These are phyloP conservation scores for Selaginella moellendorffii DNA, from an alignment of 75 land plant species.

Conservation along the genomic window DNA sequence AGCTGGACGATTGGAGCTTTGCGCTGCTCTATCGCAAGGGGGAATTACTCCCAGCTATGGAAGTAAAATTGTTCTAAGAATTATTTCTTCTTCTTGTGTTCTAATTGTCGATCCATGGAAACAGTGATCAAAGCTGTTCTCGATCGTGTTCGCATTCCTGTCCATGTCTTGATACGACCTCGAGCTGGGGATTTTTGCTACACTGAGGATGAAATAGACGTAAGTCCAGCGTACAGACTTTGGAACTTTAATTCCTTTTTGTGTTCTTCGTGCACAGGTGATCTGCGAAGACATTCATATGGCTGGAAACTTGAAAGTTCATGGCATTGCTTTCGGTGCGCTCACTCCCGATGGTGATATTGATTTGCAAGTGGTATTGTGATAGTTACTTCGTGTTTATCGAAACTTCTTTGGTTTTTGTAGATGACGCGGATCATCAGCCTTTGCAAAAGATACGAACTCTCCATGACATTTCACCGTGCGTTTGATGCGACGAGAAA, in stretches of 20 bases:
- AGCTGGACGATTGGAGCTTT: constrained; percentile 14
- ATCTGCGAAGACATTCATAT: constrained; percentile 1
- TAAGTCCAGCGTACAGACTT: no score
- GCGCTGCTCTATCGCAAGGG: not conserved
- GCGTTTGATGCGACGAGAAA: constrained; percentile 11
- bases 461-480: constrained; percentile 12
- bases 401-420: not conserved
- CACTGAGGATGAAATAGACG: constrained; percentile 4
- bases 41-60: constrained; percentile 18
- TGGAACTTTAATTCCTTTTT: no score
- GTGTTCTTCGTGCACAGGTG: not conserved
- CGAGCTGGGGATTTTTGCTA: constrained; percentile 16
- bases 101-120: no score
- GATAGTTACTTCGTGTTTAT: no score
- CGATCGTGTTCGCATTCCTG: constrained; percentile 7
- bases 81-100: no score
- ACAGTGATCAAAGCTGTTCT: constrained; percentile 12
- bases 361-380: not conserved
- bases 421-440: not conserved
- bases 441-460: not conserved
- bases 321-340: constrained; percentile 9
- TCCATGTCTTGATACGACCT: constrained; percentile 14
- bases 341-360: not conserved
- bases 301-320: not conserved
- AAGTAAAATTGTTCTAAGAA: not conserved